These are phyloP conservation scores for Endoconidiophora laricicola DNA, from an alignment of 2,329 filamentous ascomycete species.

Conservation along the genomic window DNA sequence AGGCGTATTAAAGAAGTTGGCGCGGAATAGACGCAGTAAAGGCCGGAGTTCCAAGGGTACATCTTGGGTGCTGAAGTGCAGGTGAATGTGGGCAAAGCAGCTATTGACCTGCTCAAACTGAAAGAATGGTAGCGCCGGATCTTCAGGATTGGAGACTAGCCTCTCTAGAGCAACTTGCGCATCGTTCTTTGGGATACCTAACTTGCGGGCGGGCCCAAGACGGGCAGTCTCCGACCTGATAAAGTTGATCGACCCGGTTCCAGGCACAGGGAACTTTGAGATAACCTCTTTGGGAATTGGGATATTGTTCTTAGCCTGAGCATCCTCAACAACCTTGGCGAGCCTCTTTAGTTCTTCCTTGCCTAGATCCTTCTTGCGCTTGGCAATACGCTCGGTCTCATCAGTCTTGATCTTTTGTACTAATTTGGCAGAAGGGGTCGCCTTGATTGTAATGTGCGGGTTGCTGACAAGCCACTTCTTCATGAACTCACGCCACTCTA, in stretches of 20 bases:
- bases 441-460: slow-evolving; percentile 73
- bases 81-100: slow-evolving; percentile 73
- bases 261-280: slow-evolving; percentile 64
- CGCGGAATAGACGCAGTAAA: slow-evolving; percentile 65
- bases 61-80: slow-evolving; percentile 63
- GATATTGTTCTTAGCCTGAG: slow-evolving; percentile 76
- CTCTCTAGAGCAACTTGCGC: slow-evolving; percentile 64
- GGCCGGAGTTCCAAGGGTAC: slow-evolving; percentile 74
- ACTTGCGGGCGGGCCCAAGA: slow-evolving; percentile 56
- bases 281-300: slow-evolving; percentile 73
- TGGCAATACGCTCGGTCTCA: slow-evolving; percentile 62
- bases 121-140: slow-evolving; percentile 41
- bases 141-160: slow-evolving; percentile 24
- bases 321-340: slow-evolving; percentile 58
- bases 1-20: slow-evolving; percentile 90
- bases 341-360: slow-evolving; percentile 64
- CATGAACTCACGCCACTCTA: slow-evolving; percentile 69
- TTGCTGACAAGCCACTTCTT: slow-evolving; percentile 74
- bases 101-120: slow-evolving; percentile 91
- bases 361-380: slow-evolving; percentile 64
- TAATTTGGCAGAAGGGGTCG: slow-evolving; percentile 65
- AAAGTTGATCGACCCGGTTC: slow-evolving; percentile 85
- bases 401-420: slow-evolving; percentile 67
- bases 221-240: slow-evolving; percentile 75
- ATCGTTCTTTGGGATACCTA: slow-evolving; percentile 49